These are phyloP conservation scores for Lyophyllum atratum DNA, from an alignment of 768 basidiomycete species.

Conservation along the genomic window DNA sequence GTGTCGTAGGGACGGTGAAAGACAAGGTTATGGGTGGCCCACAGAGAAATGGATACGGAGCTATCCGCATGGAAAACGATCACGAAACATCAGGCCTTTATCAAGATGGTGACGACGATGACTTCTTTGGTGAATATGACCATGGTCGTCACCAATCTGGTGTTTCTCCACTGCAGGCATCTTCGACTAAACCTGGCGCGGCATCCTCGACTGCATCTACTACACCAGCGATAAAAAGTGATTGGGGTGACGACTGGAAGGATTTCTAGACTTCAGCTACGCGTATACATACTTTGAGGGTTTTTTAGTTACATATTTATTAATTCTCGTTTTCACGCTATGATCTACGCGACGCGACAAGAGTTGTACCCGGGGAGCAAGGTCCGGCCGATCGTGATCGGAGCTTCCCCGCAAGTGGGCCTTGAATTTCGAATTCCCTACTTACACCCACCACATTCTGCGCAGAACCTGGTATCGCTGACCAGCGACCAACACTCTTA, in stretches of 20 bases:
- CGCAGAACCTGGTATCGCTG: not conserved
- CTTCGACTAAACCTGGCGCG: slow-evolving; percentile 7
- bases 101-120: slow-evolving; percentile 65
- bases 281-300: slow-evolving; percentile 1
- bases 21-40: slow-evolving; percentile 56
- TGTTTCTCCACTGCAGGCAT: slow-evolving; percentile 17
- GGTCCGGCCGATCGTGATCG: slow-evolving; percentile 40
- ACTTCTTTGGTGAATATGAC: slow-evolving; percentile 58
- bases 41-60: slow-evolving; percentile 49
- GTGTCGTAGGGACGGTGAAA: slow-evolving; percentile 64
- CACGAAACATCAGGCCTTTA: slow-evolving; percentile 66
- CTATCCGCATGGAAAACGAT: slow-evolving; percentile 46
- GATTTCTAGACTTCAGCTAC: slow-evolving; percentile 55
- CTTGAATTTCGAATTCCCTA: slow-evolving; percentile 7
- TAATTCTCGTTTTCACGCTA: not conserved
- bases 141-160: slow-evolving; percentile 29
- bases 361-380: slow-evolving; percentile 4
- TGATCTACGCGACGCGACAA: not conserved
- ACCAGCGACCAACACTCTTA: not conserved
- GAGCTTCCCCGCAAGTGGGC: slow-evolving; percentile 17
- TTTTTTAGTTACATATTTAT: not conserved
- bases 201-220: slow-evolving; percentile 10
- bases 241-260: slow-evolving; percentile 83
- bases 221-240: slow-evolving; percentile 44
- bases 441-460: not conserved